A percentile compares a stretch with the other conserved stretches of the same genome.
These are phyloP conservation scores for Ophiostoma australiae DNA, from an alignment of 2,329 filamentous ascomycete genomes.

Conservation along the genomic window DNA sequence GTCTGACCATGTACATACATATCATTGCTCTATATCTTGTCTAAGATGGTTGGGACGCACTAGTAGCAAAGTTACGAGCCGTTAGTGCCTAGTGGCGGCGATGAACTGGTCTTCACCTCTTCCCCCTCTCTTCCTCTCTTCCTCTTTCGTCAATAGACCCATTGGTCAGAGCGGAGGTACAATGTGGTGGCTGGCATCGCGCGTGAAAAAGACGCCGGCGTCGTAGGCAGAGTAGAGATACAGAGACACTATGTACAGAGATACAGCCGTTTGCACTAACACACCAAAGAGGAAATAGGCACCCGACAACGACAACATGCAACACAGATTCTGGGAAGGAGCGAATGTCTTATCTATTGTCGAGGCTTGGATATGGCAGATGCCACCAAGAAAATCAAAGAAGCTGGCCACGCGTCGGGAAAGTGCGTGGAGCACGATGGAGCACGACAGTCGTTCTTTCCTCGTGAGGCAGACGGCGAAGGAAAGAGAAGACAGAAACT, in stretches of 20 bases:
- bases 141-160: neutral
- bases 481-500: neutral
- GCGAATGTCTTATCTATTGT: neutral
- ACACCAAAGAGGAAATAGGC: conserved; percentile 24
- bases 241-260: neutral
- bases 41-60: neutral
- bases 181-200: conserved; percentile 26
- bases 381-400: neutral
- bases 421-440: neutral
- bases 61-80: neutral
- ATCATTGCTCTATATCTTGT: neutral
- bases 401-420: neutral
- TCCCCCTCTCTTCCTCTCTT: neutral
- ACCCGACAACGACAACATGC: conserved; percentile 3
- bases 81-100: conserved; percentile 3
- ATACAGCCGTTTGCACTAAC: conserved; percentile 19
- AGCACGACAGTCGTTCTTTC: neutral
- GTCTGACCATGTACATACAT: conserved; percentile 9
- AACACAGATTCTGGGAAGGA: neutral
- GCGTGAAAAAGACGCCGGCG: conserved; percentile 21
- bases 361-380: neutral
- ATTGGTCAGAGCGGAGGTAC: conserved; percentile 25
- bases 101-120: conserved; percentile 15
- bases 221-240: neutral
- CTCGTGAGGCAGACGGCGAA: neutral